These are phyloP conservation scores for Hymenotorrendiella dingleyae DNA, from an alignment of 2,329 filamentous ascomycete genomes.

Conservation along the genomic window DNA sequence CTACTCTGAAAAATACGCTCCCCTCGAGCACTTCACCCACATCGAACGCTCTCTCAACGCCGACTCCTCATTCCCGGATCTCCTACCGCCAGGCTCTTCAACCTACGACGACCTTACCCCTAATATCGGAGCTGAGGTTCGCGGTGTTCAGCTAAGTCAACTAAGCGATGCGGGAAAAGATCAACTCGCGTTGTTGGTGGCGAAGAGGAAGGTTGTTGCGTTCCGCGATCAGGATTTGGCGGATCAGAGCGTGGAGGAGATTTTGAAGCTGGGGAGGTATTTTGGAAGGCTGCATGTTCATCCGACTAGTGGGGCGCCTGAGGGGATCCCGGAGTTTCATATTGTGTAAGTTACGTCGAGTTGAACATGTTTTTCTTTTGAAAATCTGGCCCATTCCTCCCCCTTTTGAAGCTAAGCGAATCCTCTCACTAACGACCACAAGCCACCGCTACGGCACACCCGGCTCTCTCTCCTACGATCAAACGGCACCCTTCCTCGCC, in stretches of 20 bases:
- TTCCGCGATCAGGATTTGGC: slow-evolving; percentile 70
- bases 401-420: no score
- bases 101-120: slow-evolving; percentile 59
- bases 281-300: slow-evolving; percentile 78
- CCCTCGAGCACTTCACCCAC: slow-evolving; percentile 62
- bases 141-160: slow-evolving; percentile 62
- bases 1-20: slow-evolving; percentile 54
- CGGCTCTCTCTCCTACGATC: no score
- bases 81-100: slow-evolving; percentile 47
- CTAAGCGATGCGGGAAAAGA: slow-evolving; percentile 65
- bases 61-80: slow-evolving; percentile 59
- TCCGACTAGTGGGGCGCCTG: slow-evolving; percentile 66
- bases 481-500: no score
- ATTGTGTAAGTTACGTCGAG: no score
- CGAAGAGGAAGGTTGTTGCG: slow-evolving; percentile 70
- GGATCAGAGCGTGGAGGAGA: slow-evolving; percentile 60
- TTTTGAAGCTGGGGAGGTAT: slow-evolving; percentile 64
- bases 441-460: no score
- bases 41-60: slow-evolving; percentile 69
- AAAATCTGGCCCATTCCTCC: no score
- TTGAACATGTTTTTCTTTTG: no score
- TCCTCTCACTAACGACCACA: no score
- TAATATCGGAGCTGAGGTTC: slow-evolving; percentile 65
- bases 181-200: slow-evolving; percentile 66
- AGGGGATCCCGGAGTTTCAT: slow-evolving; percentile 66